phyloP scores from a whole-genome alignment of 2,329 filamentous ascomycete genomes.

The Rachicladosporium sp. region DNA sequence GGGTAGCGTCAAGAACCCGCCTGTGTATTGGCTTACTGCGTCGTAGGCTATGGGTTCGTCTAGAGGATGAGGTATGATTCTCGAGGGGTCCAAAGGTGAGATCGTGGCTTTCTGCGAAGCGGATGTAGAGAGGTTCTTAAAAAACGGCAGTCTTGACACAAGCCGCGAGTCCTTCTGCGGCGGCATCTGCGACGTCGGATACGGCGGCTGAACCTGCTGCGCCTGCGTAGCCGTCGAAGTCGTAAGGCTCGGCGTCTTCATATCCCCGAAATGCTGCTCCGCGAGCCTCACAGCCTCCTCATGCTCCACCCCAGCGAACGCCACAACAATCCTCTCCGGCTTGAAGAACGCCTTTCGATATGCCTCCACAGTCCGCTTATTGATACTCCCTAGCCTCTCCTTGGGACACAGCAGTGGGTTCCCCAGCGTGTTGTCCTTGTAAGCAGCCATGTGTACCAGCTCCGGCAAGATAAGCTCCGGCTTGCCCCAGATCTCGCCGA shows the following conservation, averaged over 20 bases:
- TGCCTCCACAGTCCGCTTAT: constrained; percentile 57
- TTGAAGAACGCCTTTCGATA: constrained; percentile 78
- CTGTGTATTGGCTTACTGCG: constrained; percentile 71
- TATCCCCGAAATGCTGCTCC: constrained; percentile 82
- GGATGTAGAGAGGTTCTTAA: constrained; percentile 77
- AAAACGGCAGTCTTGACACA: constrained; percentile 73
- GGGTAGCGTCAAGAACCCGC: constrained; percentile 80
- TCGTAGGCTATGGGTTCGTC: constrained; percentile 44
- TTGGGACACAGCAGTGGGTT: constrained; percentile 86
- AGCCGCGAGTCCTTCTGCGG: constrained; percentile 50
- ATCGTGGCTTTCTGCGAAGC: constrained; percentile 51
- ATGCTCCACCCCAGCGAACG: constrained; percentile 86
- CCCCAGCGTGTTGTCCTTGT: constrained; percentile 88
- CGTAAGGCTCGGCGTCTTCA: constrained; percentile 40
- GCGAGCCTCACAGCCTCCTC: constrained; percentile 64
- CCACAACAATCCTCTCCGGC: constrained; percentile 84
- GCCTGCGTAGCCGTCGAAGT: constrained; percentile 13
- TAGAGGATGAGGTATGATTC: constrained; percentile 29
- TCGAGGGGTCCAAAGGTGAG: constrained; percentile 37
- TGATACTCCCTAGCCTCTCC: constrained; percentile 65
- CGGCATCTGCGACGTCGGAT: constrained; percentile 21
- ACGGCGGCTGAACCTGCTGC: constrained; percentile 20
- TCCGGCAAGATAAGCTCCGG: constrained; percentile 92
- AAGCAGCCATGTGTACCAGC: constrained; percentile 87
- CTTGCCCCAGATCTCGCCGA: constrained; percentile 94